phyloP scores from a whole-genome alignment of 1,139 yeast genomes.

The Meyerozyma smithsonii region DNA sequence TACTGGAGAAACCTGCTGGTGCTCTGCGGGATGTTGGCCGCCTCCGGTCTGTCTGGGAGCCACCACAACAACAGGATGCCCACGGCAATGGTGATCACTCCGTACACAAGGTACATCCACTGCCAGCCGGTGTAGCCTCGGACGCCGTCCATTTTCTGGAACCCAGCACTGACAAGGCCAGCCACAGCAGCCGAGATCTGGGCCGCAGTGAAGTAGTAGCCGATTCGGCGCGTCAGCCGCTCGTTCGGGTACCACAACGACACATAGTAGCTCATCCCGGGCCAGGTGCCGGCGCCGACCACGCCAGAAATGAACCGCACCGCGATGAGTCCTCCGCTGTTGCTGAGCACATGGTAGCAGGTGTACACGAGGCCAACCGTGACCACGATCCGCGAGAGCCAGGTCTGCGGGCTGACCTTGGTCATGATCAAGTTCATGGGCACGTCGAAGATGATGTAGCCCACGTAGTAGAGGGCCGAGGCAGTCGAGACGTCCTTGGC shows the following conservation, averaged over 20 bases:
- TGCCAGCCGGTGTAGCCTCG: conserved; percentile 79
- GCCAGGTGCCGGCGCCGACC: conserved; percentile 92
- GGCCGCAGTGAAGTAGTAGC: conserved; percentile 88
- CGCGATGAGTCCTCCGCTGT: conserved; percentile 61
- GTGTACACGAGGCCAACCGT: conserved; percentile 74
- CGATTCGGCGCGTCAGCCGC: conserved; percentile 73
- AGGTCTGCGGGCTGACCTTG: conserved; percentile 74
- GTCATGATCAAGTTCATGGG: conserved; percentile 89
- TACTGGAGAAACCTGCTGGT: conserved; percentile 18
- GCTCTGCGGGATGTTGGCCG: conserved; percentile 9
- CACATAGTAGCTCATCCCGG: conserved; percentile 82
- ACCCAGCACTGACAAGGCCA: conserved; percentile 82
- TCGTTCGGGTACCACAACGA: conserved; percentile 85
- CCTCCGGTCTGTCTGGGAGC: conserved; percentile 69
- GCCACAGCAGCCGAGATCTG: conserved; percentile 84
- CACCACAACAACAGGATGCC: conserved; percentile 73
- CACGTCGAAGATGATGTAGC: conserved; percentile 76
- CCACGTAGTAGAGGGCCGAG: conserved; percentile 78
- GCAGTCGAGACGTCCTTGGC: conserved; percentile 66
- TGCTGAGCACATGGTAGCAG: conserved; percentile 59
- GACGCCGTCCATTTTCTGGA: conserved; percentile 73
- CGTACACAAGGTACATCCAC: conserved; percentile 81
- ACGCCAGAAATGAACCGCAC: conserved; percentile 71
- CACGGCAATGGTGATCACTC: conserved; percentile 61
- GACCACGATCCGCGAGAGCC: conserved; percentile 76